These are phyloP conservation scores for Betula pendula DNA, from an alignment of 306 rosid species.

Conservation along the genomic window DNA sequence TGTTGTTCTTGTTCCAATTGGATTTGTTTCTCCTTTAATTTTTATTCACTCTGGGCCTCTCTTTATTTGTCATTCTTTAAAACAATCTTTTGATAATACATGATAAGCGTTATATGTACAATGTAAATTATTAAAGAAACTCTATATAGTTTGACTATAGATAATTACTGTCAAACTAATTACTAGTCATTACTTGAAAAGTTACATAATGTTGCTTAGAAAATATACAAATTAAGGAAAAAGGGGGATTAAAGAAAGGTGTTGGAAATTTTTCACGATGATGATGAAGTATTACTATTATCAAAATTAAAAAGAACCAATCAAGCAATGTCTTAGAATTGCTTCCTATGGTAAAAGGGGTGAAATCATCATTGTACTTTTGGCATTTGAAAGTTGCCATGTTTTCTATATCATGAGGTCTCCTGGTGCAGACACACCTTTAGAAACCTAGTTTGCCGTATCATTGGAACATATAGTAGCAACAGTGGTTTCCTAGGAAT, in stretches of 20 bases:
- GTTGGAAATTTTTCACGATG: not conserved
- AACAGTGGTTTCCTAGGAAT: not conserved
- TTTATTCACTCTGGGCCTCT: not conserved
- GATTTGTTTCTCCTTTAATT: not conserved
- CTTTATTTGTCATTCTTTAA: not conserved
- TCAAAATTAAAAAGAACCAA: not conserved
- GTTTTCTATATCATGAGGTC: not conserved
- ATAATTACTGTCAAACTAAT: too few species aligned
- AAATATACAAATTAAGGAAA: not conserved
- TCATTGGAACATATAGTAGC: not conserved
- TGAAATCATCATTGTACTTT: not conserved
- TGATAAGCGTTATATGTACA: not conserved
- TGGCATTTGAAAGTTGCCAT: not conserved
- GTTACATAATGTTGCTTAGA: not conserved
- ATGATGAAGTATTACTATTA: not conserved
- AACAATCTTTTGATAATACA: not conserved
- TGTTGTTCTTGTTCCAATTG: not conserved
- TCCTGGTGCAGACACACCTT: slow-evolving; percentile 1
- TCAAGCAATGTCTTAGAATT: not conserved
- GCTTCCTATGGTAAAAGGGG: not conserved
- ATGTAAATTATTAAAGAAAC: not conserved
- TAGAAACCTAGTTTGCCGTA: not conserved
- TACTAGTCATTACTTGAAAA: not conserved
- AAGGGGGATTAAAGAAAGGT: not conserved
- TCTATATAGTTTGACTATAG: not conserved